phyloP scores from a whole-genome alignment of 2,329 filamentous ascomycete genomes.

The Pezicula radicicola region DNA sequence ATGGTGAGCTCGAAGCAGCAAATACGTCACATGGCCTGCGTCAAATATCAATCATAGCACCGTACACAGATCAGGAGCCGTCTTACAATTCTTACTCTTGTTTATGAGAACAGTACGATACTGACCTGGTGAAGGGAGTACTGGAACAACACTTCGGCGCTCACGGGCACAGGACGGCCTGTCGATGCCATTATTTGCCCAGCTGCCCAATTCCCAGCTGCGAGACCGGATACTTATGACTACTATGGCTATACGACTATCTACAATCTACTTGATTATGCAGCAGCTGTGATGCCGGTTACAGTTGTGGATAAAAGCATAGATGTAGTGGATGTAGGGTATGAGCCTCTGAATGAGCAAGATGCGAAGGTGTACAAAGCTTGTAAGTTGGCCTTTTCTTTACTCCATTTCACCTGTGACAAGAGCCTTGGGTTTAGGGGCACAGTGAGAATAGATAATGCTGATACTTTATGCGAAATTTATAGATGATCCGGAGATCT shows the following conservation, averaged over 20 bases:
- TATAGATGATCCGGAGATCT: conserved; percentile 44
- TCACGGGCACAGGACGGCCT: conserved; percentile 30
- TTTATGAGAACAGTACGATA: no score
- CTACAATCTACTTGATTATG: conserved; percentile 57
- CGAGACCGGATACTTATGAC: conserved; percentile 42
- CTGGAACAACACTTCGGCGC: conserved; percentile 22
- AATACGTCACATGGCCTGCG: no score
- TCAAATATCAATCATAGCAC: no score
- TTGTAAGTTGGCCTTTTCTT: conserved; percentile 35
- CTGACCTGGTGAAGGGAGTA: conserved; percentile 36
- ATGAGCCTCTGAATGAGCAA: conserved; percentile 33
- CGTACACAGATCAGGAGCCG: no score
- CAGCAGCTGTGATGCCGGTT: conserved; percentile 50
- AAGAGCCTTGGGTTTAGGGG: no score
- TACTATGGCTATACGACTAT: conserved; percentile 38
- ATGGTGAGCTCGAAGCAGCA: no score
- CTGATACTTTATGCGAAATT: conserved; percentile 1
- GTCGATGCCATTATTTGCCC: conserved; percentile 55
- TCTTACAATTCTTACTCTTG: no score
- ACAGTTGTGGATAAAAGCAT: conserved; percentile 48
- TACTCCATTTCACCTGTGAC: background rate
- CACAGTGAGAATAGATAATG: no score
- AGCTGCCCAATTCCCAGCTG: conserved; percentile 46
- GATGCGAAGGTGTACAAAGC: conserved; percentile 39
- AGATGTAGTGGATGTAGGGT: conserved; percentile 38